Base-by-base conservation (phyloP, 225 moss, liverwort and hornwort genomes). In the Takakia lepidozioides region DNA sequence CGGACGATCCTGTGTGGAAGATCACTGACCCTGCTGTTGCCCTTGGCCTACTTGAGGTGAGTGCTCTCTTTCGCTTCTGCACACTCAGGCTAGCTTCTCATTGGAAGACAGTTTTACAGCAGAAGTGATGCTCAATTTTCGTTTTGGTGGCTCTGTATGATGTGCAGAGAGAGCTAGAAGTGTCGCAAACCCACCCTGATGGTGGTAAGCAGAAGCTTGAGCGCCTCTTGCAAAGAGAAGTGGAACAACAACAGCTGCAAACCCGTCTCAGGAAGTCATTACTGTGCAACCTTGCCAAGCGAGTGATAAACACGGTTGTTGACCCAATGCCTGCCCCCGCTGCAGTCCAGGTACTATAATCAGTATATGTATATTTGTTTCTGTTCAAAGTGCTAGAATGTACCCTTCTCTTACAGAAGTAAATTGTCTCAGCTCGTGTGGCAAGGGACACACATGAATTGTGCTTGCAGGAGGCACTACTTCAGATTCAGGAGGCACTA, bases 11-110 rank as follows among this genome's bases (percentile, higher is more conserved):
- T 25, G 58, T 92, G 6, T 92, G 84, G 87, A 60, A 77, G 59
- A 87, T 72, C 27, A 74, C 55, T 38, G 74, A 92, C 65, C 91
- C 91, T 61, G 84, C 91, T 46, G 62, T 76, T 46, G 87, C 91
- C 58, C 79, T 92, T 52, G 91, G 91, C 38, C 79, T 84, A 19
- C 91, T 92, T 25, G 91, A 92, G 90, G 90, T 91, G 55, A 38
- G 28, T 46, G 27, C n/a, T 28, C 29, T 36, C 16, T 27, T 36
- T 18, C 14, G 30, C 13, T 3, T 28, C 26, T 6, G 27, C 13
- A n/a, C 29, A 16, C n/a, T 25, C 19, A 20, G 19, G 21, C 19
- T 38, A 11, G 7, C 32, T 11, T 32, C 32, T 6, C 32, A 6
- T 11, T 32, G n/a, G n/a, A n/a, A n/a, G n/a, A n/a, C n/a, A n/a